Evolutionary conservation across 2,329 filamentous ascomycete species (phyloP).

Genomic region (Microdochium trichocladiopsis): DNA sequence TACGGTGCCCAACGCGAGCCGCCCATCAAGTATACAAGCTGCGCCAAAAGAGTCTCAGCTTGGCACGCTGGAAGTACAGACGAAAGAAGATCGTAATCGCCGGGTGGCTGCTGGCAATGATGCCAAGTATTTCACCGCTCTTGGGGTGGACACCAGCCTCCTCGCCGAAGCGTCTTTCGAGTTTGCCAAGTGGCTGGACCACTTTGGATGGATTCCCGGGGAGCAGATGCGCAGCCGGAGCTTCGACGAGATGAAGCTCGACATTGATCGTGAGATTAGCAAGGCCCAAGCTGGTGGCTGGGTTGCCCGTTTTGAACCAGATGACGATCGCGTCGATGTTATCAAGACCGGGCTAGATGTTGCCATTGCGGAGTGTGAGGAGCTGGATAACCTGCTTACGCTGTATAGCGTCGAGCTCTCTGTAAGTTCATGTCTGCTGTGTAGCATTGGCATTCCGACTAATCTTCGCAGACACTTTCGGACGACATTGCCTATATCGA

Average conservation of each 20-base stretch:
- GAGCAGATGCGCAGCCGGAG: conserved; percentile 67
- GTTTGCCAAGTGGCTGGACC: conserved; percentile 74
- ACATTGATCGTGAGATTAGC: conserved; percentile 81
- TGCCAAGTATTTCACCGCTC: conserved; percentile 65
- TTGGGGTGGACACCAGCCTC: conserved; percentile 73
- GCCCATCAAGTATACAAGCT: conserved; percentile 31
- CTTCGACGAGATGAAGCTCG: conserved; percentile 73
- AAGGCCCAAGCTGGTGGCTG: conserved; percentile 89
- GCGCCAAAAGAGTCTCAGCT: conserved; percentile 19
- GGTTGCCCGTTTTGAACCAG: conserved; percentile 76
- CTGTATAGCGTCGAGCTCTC: conserved; percentile 92
- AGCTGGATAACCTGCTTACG: conserved; percentile 88
- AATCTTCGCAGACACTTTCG: conserved; percentile 65
- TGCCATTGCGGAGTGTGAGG: conserved; percentile 91
- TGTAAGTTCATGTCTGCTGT: conserved; percentile 41
- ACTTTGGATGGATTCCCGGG: conserved; percentile 81
- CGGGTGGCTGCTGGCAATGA: conserved; percentile 67
- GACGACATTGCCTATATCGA: conserved; percentile 98
- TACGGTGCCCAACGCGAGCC: conserved; percentile 37
- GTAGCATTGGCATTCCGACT: conserved; percentile 8
- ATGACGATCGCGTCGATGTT: conserved; percentile 82
- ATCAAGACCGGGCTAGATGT: conserved; percentile 82
- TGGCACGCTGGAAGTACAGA: conserved; percentile 20
- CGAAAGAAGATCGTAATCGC: conserved; percentile 44
- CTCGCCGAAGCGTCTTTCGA: conserved; percentile 71